phyloP scores from a whole-genome alignment of 192 early-diverging fungal species.

The Umbelopsis ramanniana region DNA sequence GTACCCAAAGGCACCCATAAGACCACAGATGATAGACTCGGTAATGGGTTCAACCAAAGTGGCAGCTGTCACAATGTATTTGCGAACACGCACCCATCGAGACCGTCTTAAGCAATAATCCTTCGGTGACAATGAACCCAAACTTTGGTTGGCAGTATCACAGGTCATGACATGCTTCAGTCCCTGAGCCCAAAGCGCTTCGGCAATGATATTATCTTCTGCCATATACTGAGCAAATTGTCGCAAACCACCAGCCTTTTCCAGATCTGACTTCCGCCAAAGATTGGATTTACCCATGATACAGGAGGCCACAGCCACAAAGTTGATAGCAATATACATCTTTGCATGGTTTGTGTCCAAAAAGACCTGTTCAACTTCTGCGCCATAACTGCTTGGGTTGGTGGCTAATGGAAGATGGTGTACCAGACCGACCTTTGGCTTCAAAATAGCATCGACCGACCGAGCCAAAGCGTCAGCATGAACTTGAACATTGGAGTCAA shows the following conservation, averaged over 20 bases:
- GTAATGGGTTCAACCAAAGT: conserved; percentile 94
- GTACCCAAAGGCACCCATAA: conserved; percentile 73
- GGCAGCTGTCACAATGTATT: conserved; percentile 88
- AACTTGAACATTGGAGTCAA: conserved; percentile 90
- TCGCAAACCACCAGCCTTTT: conserved; percentile 77
- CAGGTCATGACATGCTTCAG: conserved; percentile 84
- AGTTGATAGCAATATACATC: conserved; percentile 95
- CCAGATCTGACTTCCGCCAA: conserved; percentile 84
- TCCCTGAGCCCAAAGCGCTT: conserved; percentile 79
- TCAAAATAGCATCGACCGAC: conserved; percentile 77
- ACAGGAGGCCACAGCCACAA: conserved; percentile 80
- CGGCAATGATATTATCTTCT: conserved; percentile 95
- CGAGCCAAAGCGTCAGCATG: conserved; percentile 77
- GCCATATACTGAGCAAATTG: conserved; percentile 91
- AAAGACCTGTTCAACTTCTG: conserved; percentile 86
- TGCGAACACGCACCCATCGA: conserved; percentile 93
- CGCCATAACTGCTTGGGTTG: conserved; percentile 70
- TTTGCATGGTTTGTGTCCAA: conserved; percentile 91
- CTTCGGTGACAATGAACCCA: conserved; percentile 70
- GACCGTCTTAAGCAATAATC: conserved; percentile 88
- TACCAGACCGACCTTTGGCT: conserved; percentile 85
- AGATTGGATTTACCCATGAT: conserved; percentile 95
- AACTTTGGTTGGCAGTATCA: conserved; percentile 85
- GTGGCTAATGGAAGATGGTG: conserved; percentile 92
- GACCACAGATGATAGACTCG: conserved; percentile 81